Evolutionary conservation across 2,329 filamentous ascomycete species (phyloP), one percentile per base, ranked within the genome.

Genomic region (Aspergillus pseudoglaucus): DNA sequence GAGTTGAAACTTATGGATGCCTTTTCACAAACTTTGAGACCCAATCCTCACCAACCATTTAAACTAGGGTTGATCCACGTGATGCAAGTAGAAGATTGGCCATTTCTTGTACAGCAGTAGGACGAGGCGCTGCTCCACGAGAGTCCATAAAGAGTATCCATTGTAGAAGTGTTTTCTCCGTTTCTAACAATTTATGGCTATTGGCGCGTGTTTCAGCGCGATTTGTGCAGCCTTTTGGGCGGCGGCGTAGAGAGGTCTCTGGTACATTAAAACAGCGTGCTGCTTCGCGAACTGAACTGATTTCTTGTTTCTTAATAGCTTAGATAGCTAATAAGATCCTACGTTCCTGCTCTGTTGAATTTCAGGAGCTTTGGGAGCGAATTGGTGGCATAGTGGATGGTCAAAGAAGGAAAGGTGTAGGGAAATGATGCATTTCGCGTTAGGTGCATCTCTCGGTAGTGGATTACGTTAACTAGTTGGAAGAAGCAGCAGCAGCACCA

Each of bases 1-100:
- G 9, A 20, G 40, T 12, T 42, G 18, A n/a, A 45, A 44, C 9
- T 44, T 47, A 15, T 44, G 44, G 4, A 15, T 40, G 22, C 2
- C 42, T 10, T 14, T 41, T 41, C 8, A 48, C 12, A 33, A 44
- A 48, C 2, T 30, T 45, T 1, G 7, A 22, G 8, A 45, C 46
- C 22, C 42, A 48, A 17, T 45, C 42, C n/a, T 20, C 40, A 23
- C 46, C 35, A 8, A 45, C 17, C n/a, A 33, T 17, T 44, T 30
- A 10, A 33, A 25, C 9, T 17, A 6, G 10, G 5, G 12, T 4
- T n/a, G 25, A 32, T 3, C 12, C 42, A 5, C 17, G 23, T 17
- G 32, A 12, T 17, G n/a, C 1, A 6, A 48, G 33, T 3, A 48
- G 17, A 22, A 35, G 20, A 35, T 48, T 45, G 23, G 47, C 47